Conservation (phyloP, 148 eudicot genomes). For the Persicaria maculosa region DNA sequence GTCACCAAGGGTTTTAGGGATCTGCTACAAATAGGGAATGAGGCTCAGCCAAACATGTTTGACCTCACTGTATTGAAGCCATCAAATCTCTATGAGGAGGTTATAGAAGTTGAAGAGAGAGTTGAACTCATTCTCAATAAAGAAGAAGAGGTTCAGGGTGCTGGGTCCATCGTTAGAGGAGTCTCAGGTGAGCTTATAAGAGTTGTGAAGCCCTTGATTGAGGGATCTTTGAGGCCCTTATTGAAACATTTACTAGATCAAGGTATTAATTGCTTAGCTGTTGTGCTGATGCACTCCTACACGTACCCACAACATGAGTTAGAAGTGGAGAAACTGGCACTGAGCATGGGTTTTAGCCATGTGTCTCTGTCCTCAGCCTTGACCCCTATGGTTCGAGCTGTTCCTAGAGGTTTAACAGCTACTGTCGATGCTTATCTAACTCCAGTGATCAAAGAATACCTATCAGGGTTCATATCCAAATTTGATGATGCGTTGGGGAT, state of each 20-base stretch:
- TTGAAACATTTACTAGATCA: conserved; percentile 56
- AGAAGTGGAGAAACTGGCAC: conserved; percentile 57
- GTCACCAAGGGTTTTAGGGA: conserved; percentile 81
- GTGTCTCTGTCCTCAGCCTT: conserved; percentile 89
- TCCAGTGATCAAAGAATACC: conserved; percentile 84
- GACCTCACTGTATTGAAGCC: conserved; percentile 91
- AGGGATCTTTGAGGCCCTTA: conserved; percentile 59
- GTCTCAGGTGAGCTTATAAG: conserved; percentile 78
- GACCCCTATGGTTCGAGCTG: conserved; percentile 98
- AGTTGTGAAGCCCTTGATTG: conserved; percentile 61
- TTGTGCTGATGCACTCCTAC: conserved; percentile 88
- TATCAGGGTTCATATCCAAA: conserved; percentile 82
- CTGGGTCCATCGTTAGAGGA: conserved; percentile 42
- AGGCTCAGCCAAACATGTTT: conserved; percentile 89
- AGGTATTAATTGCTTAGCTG: conserved; percentile 83
- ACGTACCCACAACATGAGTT: conserved; percentile 85
- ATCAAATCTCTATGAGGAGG: conserved; percentile 85
- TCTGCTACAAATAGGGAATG: conserved; percentile 86
- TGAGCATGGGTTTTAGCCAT: conserved; percentile 82
- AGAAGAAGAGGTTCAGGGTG: conserved; percentile 23
- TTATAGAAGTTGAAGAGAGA: conserved; percentile 90
- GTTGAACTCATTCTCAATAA: conserved; percentile 66
- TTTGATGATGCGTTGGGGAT: conserved; percentile 78
- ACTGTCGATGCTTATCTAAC: conserved; percentile 97
- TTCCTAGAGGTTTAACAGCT: conserved; percentile 95